Conservation (phyloP, 1,139 yeast genomes). For the Debaryomyces sp. region DNA sequence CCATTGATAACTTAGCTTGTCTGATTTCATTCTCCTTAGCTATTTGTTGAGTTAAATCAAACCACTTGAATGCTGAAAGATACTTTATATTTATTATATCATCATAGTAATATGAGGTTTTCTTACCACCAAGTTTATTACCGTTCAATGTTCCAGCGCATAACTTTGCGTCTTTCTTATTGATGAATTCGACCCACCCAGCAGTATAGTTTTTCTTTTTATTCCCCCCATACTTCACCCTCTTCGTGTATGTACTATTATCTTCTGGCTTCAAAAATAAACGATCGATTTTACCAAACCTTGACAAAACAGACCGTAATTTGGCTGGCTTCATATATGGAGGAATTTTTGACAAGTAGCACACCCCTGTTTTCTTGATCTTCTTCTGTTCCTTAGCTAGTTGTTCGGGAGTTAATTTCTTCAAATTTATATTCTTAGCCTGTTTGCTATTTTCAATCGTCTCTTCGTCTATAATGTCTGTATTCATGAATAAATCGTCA, state of each 20-base stretch:
- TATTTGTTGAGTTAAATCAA: slow-evolving; percentile 89
- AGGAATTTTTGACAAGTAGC: slow-evolving; percentile 86
- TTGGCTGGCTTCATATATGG: slow-evolving; percentile 97
- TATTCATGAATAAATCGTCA: slow-evolving; percentile 12
- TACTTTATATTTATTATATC: slow-evolving; percentile 91
- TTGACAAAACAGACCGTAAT: slow-evolving; percentile 72
- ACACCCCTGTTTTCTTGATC: slow-evolving; percentile 81
- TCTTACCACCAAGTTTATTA: slow-evolving; percentile 87
- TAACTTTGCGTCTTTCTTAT: slow-evolving; percentile 83
- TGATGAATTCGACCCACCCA: slow-evolving; percentile 95
- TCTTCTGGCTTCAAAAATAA: slow-evolving; percentile 88
- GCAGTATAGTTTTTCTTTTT: slow-evolving; percentile 86
- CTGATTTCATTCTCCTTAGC: slow-evolving; percentile 88
- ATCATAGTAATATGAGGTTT: slow-evolving; percentile 90
- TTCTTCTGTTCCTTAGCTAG: slow-evolving; percentile 59
- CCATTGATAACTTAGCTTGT: slow-evolving; percentile 84
- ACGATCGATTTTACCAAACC: slow-evolving; percentile 87
- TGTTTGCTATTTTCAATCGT: slow-evolving; percentile 19
- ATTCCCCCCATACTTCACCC: slow-evolving; percentile 92
- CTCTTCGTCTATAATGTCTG: slow-evolving; percentile 22
- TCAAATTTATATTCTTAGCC: slow-evolving; percentile 37
- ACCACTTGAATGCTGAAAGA: slow-evolving; percentile 92
- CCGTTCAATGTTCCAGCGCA: slow-evolving; percentile 89
- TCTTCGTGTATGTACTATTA: slow-evolving; percentile 57
- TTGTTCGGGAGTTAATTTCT: slow-evolving; percentile 55